Evolutionary conservation across 2,329 filamentous ascomycete species (phyloP).

Genomic region (Neodidymelliopsis sp.): DNA sequence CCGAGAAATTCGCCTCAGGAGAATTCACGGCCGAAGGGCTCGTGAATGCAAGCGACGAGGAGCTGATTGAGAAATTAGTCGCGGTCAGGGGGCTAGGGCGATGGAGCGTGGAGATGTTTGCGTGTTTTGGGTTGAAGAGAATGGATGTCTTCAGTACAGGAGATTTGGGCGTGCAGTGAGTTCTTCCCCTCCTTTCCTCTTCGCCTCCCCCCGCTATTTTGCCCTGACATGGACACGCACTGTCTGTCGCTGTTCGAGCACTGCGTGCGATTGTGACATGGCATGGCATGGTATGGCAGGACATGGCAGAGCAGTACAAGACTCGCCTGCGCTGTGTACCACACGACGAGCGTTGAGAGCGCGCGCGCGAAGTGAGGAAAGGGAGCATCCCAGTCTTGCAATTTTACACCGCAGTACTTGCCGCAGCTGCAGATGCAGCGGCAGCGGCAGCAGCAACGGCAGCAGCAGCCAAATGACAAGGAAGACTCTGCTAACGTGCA

Average conservation of each 20-base stretch:
- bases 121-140: conserved; percentile 91
- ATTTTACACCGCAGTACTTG: not conserved
- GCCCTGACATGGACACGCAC: too few species aligned
- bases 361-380: conserved; percentile 16
- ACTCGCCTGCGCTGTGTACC: conserved; percentile 1
- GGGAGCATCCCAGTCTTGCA: not conserved
- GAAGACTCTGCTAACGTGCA: conserved; percentile 16
- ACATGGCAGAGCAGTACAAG: too few species aligned
- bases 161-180: conserved; percentile 86
- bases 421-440: not conserved
- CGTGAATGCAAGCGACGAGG: conserved; percentile 80
- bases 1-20: conserved; percentile 77
- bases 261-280: too few species aligned
- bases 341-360: conserved; percentile 5
- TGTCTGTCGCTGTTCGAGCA: too few species aligned
- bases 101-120: conserved; percentile 94
- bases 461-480: not conserved
- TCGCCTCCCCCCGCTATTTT: too few species aligned
- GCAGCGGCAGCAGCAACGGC: not conserved
- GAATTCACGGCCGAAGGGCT: conserved; percentile 80
- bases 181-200: conserved; percentile 35
- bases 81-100: conserved; percentile 85
- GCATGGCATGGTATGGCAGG: too few species aligned
- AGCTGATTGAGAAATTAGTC: conserved; percentile 81
- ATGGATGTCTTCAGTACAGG: conserved; percentile 94